Percentiles rank a stretch among this genome's conserved stretches.
Evolutionary conservation across 805 yeast species (phyloP).

Genomic region (Jamesozyma gamospora): DNA sequence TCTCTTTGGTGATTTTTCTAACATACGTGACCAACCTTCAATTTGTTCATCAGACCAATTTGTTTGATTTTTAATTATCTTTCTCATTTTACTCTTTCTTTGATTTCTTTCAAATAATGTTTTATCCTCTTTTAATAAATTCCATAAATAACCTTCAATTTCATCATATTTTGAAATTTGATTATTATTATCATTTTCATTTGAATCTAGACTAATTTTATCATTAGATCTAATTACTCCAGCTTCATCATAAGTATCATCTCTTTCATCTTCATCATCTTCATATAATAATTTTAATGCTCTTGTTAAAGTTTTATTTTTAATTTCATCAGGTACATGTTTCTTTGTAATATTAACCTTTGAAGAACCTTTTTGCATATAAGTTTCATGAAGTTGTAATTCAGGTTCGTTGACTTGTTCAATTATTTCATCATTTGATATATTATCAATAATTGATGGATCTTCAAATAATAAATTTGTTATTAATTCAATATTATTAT

Average conservation of each 20-base stretch:
- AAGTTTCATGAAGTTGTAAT: conserved; percentile 1
- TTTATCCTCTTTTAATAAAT: conserved; percentile 42
- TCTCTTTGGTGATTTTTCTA: conserved; percentile 53
- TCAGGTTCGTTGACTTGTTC: conserved; percentile 5
- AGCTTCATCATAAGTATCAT: conserved; percentile 61
- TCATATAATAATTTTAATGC: conserved; percentile 59
- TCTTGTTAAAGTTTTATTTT: conserved; percentile 46
- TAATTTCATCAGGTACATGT: conserved; percentile 38
- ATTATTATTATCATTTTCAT: conserved; percentile 8
- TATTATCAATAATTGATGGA: conserved; percentile 35
- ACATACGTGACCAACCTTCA: conserved; percentile 85
- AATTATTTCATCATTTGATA: conserved; percentile 16
- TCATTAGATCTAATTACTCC: conserved; percentile 13
- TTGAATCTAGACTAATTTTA: conserved; percentile 6
- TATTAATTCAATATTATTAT: conserved; percentile 45
- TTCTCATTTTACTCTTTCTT: conserved; percentile 45
- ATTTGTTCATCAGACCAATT: conserved; percentile 84
- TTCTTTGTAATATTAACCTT: conserved; percentile 10
- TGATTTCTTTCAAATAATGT: conserved; percentile 37
- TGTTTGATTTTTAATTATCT: conserved; percentile 40
- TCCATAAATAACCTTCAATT: conserved; percentile 49
- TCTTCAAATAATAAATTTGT: conserved; percentile 55
- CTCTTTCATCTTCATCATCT: conserved; percentile 77
- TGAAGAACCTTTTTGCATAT: conserved; percentile 3
- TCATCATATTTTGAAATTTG: conserved; percentile 30